Conservation (phyloP, 140 eudicot genomes). For the Ambrosia hybrid region DNA sequence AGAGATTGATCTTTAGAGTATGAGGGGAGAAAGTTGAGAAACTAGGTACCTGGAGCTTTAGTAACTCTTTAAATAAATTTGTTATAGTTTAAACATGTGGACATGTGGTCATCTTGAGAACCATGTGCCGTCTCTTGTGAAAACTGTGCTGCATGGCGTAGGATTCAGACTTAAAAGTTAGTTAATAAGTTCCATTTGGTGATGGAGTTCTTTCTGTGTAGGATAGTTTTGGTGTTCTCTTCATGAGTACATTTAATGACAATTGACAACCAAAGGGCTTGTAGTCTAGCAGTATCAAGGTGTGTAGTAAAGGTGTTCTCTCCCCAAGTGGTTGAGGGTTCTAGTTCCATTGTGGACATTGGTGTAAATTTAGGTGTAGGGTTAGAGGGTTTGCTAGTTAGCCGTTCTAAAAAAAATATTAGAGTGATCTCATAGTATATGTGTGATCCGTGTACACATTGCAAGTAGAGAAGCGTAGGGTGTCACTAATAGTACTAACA, state of each 20-base stretch:
- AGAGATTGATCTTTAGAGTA: no score
- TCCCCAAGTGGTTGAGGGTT: no score
- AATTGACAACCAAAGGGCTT: background rate
- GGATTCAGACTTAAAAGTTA: background rate
- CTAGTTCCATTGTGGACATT: no score
- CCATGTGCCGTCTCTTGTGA: background rate
- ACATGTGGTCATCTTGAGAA: conserved; percentile 6
- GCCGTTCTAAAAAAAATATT: no score
- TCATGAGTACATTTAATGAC: background rate
- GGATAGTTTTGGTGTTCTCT: background rate
- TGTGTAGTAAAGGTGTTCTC: no score
- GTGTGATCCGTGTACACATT: background rate
- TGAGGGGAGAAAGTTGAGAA: no score
- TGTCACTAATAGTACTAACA: background rate
- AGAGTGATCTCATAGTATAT: background rate
- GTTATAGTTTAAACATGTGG: background rate
- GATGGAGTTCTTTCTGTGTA: background rate
- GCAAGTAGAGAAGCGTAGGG: background rate
- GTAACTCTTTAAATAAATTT: background rate
- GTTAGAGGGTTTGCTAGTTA: no score
- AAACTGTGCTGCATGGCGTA: conserved; percentile 1
- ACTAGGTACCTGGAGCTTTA: no score
- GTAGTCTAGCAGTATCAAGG: no score
- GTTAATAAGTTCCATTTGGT: background rate
- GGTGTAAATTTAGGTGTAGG: no score